phyloP scores from a whole-genome alignment of 2,329 filamentous ascomycete species.

The Fusarium bactridioides region DNA sequence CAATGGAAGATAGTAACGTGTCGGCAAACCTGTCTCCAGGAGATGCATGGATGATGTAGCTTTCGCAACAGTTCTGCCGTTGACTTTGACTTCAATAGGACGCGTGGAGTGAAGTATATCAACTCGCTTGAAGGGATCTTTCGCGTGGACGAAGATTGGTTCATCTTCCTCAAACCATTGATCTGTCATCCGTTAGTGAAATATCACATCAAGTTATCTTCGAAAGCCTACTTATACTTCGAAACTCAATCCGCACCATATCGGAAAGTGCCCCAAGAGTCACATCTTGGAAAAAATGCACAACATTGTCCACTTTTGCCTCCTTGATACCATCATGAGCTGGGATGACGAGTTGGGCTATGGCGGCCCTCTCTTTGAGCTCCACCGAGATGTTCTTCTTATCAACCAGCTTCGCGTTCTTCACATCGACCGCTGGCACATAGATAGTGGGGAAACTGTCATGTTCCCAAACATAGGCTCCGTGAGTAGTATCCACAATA shows the following conservation, averaged over 20 bases:
- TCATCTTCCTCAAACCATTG: conserved; percentile 64
- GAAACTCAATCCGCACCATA: conserved; percentile 47
- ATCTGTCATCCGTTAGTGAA: conserved; percentile 36
- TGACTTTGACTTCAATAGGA: conserved; percentile 57
- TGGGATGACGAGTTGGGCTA: conserved; percentile 45
- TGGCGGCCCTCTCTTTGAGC: conserved; percentile 38
- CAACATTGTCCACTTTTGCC: conserved; percentile 44
- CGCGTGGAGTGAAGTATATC: conserved; percentile 66
- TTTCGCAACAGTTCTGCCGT: conserved; percentile 57
- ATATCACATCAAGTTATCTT: accelerated
- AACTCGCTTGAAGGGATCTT: conserved; percentile 72
- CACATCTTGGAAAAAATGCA: conserved; percentile 51
- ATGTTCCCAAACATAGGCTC: conserved; percentile 56
- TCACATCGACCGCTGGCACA: conserved; percentile 45
- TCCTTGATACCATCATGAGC: conserved; percentile 36
- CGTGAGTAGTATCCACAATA: conserved; percentile 50
- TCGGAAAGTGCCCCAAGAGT: conserved; percentile 46
- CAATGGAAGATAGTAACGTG: conserved; percentile 66
- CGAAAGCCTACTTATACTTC: conserved; percentile 44
- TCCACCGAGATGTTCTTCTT: conserved; percentile 39
- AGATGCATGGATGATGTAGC: conserved; percentile 60
- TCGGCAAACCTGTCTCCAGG: conserved; percentile 66
- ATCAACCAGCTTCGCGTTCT: conserved; percentile 41
- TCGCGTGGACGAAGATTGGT: conserved; percentile 68
- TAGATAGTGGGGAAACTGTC: conserved; percentile 58